These are phyloP conservation scores for Zalaria sp. DNA, from an alignment of 2,329 filamentous ascomycete genomes.

Conservation along the genomic window DNA sequence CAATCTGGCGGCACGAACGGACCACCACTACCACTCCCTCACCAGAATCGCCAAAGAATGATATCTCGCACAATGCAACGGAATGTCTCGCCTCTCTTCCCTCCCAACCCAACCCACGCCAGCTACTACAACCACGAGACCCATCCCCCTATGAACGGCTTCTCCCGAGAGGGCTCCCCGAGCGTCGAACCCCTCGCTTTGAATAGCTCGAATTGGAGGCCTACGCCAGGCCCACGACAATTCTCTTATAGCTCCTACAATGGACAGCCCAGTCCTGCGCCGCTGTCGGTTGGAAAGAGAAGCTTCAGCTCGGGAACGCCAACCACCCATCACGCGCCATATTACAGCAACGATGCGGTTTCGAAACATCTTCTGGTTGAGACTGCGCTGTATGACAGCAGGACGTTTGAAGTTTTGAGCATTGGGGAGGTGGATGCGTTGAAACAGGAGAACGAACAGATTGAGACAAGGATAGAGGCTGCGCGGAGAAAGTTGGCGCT, in stretches of 20 bases:
- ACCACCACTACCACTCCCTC: no score
- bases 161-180: background rate
- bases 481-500: slow-evolving; percentile 71
- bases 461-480: slow-evolving; percentile 67
- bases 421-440: slow-evolving; percentile 83
- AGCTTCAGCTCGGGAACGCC: slow-evolving; percentile 1
- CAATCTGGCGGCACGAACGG: no score
- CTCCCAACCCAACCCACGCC: background rate
- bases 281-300: background rate
- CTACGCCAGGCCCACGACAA: background rate
- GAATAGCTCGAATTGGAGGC: background rate
- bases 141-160: background rate
- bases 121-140: background rate
- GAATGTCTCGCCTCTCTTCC: background rate
- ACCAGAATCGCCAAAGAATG: background rate
- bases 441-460: slow-evolving; percentile 68
- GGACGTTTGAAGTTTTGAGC: slow-evolving; percentile 69
- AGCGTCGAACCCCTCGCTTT: background rate
- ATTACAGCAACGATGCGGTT: slow-evolving; percentile 37
- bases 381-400: slow-evolving; percentile 82
- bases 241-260: background rate
- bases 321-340: slow-evolving; percentile 2
- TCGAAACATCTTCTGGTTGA: slow-evolving; percentile 87
- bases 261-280: background rate
- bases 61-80: background rate